phyloP scores from a whole-genome alignment of 2,329 filamentous ascomycete species.

The Aspergillus vadensis region DNA sequence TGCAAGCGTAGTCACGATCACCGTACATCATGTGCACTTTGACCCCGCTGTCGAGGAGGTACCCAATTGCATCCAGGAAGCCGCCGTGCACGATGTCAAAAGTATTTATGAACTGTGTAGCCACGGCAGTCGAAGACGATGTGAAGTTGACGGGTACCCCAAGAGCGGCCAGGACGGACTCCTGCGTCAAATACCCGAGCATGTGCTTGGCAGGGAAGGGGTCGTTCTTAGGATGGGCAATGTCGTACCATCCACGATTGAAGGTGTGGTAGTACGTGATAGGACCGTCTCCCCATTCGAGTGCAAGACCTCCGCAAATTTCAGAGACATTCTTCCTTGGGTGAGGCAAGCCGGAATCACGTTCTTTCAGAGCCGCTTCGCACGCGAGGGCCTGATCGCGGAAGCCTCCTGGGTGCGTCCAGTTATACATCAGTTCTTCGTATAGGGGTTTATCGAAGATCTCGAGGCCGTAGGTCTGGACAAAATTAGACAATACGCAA shows the following conservation, averaged over 20 bases:
- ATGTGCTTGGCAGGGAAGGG: not conserved
- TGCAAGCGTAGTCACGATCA: slow-evolving; percentile 56
- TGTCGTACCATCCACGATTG: slow-evolving; percentile 5
- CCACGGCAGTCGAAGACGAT: slow-evolving; percentile 41
- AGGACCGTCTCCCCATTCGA: not conserved
- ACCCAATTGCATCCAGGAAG: slow-evolving; percentile 29
- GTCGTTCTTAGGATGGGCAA: not conserved
- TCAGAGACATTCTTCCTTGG: not conserved
- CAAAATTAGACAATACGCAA: not conserved
- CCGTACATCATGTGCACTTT: slow-evolving; percentile 58
- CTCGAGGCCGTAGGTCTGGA: not conserved
- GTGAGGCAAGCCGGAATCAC: not conserved
- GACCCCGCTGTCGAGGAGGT: slow-evolving; percentile 56
- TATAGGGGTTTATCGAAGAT: slow-evolving; percentile 1
- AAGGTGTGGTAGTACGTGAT: not conserved
- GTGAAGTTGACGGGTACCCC: slow-evolving; percentile 61
- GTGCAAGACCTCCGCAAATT: not conserved
- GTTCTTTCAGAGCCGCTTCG: not conserved
- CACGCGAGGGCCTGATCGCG: not conserved
- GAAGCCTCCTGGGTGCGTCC: not conserved
- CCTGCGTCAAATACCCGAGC: slow-evolving; percentile 52
- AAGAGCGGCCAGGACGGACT: slow-evolving; percentile 55
- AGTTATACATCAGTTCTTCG: not conserved
- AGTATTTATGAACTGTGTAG: slow-evolving; percentile 44
- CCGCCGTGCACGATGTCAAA: slow-evolving; percentile 35